Evolutionary conservation across 148 eudicot species (phyloP).

Genomic region (Diospyros kaki): DNA sequence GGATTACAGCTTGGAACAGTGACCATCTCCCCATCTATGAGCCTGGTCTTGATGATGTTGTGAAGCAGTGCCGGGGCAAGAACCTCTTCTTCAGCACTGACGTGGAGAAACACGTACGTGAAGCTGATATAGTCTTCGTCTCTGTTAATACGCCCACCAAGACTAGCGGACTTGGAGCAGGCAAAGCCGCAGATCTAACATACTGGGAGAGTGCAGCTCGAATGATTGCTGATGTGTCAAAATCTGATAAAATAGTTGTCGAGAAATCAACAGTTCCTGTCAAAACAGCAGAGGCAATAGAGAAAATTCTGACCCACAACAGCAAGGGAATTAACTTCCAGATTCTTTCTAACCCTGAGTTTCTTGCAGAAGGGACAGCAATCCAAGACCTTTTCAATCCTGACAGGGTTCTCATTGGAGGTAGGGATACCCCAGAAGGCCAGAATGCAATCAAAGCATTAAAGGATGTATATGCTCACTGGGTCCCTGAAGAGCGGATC

Average conservation of each 20-base stretch:
- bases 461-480: slow-evolving; percentile 60
- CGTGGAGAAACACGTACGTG: slow-evolving; percentile 59
- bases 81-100: slow-evolving; percentile 75
- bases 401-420: slow-evolving; percentile 72
- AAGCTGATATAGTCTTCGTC: slow-evolving; percentile 64
- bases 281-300: slow-evolving; percentile 77
- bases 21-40: slow-evolving; percentile 17
- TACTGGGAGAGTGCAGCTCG: slow-evolving; percentile 80
- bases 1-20: slow-evolving; percentile 35
- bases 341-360: slow-evolving; percentile 63
- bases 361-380: slow-evolving; percentile 79
- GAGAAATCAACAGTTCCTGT: slow-evolving; percentile 77
- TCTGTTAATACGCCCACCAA: slow-evolving; percentile 17
- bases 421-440: slow-evolving; percentile 70
- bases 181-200: slow-evolving; percentile 18
- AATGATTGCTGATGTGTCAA: slow-evolving; percentile 75
- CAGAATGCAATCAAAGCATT: slow-evolving; percentile 57
- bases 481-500: slow-evolving; percentile 73
- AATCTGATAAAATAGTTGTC: slow-evolving; percentile 64
- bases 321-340: slow-evolving; percentile 15
- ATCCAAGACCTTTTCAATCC: slow-evolving; percentile 63
- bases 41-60: slow-evolving; percentile 26
- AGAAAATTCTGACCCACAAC: slow-evolving; percentile 51
- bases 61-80: slow-evolving; percentile 65
- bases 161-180: slow-evolving; percentile 19